Conservation (phyloP, 768 basidiomycete species). For the Kondoa malvinella region DNA sequence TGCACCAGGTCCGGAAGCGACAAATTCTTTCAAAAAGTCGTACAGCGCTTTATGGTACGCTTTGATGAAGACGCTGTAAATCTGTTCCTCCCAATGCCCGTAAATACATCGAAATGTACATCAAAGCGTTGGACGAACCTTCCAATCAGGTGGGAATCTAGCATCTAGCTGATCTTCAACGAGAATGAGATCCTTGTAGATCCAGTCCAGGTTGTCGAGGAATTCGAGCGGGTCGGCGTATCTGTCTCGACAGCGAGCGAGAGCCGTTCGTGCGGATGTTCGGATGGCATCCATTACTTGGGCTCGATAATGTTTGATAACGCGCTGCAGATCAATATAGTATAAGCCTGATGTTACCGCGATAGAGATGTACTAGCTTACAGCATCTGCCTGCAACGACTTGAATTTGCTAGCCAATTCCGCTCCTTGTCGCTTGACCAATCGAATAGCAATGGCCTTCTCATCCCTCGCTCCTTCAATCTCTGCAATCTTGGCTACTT, state of each 20-base stretch:
- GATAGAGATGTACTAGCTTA: not conserved
- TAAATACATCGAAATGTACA: too few species aligned
- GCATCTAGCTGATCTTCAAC: slow-evolving; percentile 75
- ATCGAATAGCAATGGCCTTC: slow-evolving; percentile 83
- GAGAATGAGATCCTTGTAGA: slow-evolving; percentile 87
- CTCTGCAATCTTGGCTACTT: slow-evolving; percentile 81
- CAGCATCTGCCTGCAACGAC: slow-evolving; percentile 20
- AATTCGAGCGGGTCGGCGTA: slow-evolving; percentile 53
- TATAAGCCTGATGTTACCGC: slow-evolving; percentile 58
- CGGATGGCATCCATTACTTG: slow-evolving; percentile 67
- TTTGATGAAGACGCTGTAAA: slow-evolving; percentile 61
- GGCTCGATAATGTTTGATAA: slow-evolving; percentile 86
- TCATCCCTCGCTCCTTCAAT: slow-evolving; percentile 84
- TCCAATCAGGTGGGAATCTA: slow-evolving; percentile 82
- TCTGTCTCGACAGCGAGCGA: slow-evolving; percentile 20
- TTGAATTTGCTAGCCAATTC: slow-evolving; percentile 51
- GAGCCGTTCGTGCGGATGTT: slow-evolving; percentile 19
- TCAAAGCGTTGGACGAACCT: too few species aligned
- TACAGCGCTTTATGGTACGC: slow-evolving; percentile 81
- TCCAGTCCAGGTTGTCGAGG: slow-evolving; percentile 60
- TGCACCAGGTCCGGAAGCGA: slow-evolving; percentile 54
- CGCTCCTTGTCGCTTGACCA: slow-evolving; percentile 83
- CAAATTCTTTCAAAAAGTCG: slow-evolving; percentile 49
- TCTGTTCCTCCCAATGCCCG: too few species aligned
- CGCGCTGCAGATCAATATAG: slow-evolving; percentile 76